Evolutionary conservation across 192 early-diverging fungal species (phyloP).

Genomic region (Coemansia pectinata): DNA sequence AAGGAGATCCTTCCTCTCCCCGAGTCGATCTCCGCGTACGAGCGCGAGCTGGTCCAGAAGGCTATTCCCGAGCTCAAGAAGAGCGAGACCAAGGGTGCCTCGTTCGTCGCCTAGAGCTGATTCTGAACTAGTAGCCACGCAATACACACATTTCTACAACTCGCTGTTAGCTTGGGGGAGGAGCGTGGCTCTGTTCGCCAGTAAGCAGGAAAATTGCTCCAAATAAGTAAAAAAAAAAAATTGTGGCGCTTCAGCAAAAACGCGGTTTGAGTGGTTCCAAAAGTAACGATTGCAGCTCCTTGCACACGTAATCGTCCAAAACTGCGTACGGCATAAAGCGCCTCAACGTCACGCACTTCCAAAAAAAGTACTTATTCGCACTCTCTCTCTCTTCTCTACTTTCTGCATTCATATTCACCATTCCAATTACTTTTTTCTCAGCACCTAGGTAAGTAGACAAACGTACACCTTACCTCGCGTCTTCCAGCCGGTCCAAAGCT

Average conservation of each 20-base stretch:
- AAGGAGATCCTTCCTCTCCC: constrained; percentile 84
- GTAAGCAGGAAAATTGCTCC: not conserved
- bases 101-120: constrained; percentile 39
- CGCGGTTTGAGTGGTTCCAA: not conserved
- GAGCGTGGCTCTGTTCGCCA: not conserved
- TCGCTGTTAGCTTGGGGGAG: not conserved
- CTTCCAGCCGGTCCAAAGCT: not conserved
- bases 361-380: not conserved
- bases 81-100: constrained; percentile 87
- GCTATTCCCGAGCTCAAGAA: constrained; percentile 89
- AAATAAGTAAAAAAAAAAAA: not conserved
- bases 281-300: not conserved
- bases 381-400: not conserved
- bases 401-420: not conserved
- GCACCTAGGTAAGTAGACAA: not conserved
- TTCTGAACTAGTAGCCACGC: not conserved
- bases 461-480: not conserved
- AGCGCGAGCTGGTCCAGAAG: constrained; percentile 79
- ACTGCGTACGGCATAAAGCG: not conserved
- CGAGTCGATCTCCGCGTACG: constrained; percentile 70
- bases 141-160: not conserved
- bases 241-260: not conserved
- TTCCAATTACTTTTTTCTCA: not conserved
- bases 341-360: not conserved
- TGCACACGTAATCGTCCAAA: not conserved